Conservation (phyloP, 2,329 filamentous ascomycete species). For the Ilyonectria robusta region DNA sequence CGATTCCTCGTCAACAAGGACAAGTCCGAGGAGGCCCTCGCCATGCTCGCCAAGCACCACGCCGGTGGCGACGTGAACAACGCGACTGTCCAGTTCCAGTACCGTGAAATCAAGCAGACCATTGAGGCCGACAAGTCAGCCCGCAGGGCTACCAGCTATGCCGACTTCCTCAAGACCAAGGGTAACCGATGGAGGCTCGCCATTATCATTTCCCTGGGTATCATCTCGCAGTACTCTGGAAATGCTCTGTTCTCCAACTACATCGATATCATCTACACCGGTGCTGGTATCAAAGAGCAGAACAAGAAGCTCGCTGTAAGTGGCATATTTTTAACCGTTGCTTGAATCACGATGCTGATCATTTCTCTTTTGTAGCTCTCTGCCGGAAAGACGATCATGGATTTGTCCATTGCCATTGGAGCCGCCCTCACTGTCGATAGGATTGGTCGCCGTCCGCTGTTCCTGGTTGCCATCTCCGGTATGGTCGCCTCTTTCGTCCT, state of each 20-base stretch:
- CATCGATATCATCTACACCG: slow-evolving; percentile 73
- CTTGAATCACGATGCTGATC: slow-evolving; percentile 13
- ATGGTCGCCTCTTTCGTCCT: slow-evolving; percentile 64
- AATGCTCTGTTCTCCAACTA: slow-evolving; percentile 79
- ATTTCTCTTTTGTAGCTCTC: slow-evolving; percentile 48
- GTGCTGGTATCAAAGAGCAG: slow-evolving; percentile 71
- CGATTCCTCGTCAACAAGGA: slow-evolving; percentile 77
- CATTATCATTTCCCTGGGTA: slow-evolving; percentile 73
- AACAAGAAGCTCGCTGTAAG: slow-evolving; percentile 69
- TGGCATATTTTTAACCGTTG: neutral
- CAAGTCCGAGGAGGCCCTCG: slow-evolving; percentile 72
- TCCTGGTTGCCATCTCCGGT: slow-evolving; percentile 63
- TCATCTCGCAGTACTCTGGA: slow-evolving; percentile 78
- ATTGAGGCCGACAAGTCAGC: slow-evolving; percentile 69
- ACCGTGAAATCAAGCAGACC: slow-evolving; percentile 75
- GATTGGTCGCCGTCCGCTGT: slow-evolving; percentile 67
- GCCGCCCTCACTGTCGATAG: slow-evolving; percentile 66
- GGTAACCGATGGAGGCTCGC: slow-evolving; percentile 76
- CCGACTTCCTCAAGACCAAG: slow-evolving; percentile 73
- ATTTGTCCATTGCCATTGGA: slow-evolving; percentile 69
- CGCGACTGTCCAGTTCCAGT: slow-evolving; percentile 75
- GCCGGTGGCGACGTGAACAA: slow-evolving; percentile 72
- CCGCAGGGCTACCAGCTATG: slow-evolving; percentile 65
- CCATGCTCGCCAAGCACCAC: slow-evolving; percentile 74
- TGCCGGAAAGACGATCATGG: slow-evolving; percentile 71